Percentiles rank a stretch among this genome's conserved stretches.
These are phyloP conservation scores for Trichoderma gracile DNA, from an alignment of 2,329 filamentous ascomycete genomes.

Conservation along the genomic window DNA sequence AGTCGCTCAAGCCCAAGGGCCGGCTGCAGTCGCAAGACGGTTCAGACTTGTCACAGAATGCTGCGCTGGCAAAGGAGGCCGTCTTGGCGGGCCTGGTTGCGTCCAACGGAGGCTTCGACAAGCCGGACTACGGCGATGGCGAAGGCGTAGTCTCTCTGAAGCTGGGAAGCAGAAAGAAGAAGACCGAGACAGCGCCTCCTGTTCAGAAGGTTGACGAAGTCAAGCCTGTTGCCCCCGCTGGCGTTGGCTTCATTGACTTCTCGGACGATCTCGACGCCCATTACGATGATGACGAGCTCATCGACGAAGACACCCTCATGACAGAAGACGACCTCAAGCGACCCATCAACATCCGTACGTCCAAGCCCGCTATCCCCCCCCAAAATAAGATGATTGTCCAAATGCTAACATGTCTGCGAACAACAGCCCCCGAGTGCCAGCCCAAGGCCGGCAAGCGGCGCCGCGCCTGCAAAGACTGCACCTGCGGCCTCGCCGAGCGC, in stretches of 20 bases:
- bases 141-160: conserved; percentile 57
- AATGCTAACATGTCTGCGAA: neutral
- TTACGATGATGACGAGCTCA: conserved; percentile 75
- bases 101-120: conserved; percentile 66
- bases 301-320: conserved; percentile 86
- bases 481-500: conserved; percentile 84
- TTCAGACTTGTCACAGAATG: neutral
- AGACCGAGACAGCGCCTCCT: conserved; percentile 32
- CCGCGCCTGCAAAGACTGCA: conserved; percentile 96
- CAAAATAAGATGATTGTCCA: conserved; percentile 21
- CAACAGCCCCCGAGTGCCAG: conserved; percentile 74
- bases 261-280: conserved; percentile 56
- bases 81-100: conserved; percentile 78
- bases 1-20: conserved; percentile 24
- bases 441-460: conserved; percentile 86
- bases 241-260: conserved; percentile 67
- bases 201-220: conserved; percentile 42
- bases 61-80: conserved; percentile 59
- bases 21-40: conserved; percentile 25
- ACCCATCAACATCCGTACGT: conserved; percentile 79
- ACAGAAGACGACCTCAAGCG: conserved; percentile 80
- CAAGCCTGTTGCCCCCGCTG: conserved; percentile 47
- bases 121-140: conserved; percentile 60
- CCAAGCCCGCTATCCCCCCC: neutral
- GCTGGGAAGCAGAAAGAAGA: conserved; percentile 43